Conservation (phyloP, 1,284 basidiomycete genomes). For the Tylopilus sp. region DNA sequence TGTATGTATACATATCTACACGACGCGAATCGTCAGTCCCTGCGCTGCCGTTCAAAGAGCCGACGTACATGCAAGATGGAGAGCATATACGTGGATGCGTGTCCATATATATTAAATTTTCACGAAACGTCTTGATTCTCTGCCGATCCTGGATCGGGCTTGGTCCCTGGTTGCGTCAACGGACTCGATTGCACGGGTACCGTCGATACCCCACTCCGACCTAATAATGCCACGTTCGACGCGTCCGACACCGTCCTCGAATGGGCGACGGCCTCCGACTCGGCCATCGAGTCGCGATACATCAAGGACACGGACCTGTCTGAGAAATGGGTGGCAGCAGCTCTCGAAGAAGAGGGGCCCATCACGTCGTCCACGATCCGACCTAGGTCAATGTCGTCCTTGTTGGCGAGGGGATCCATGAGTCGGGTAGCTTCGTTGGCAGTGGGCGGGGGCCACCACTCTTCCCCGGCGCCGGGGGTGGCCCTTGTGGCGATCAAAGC, state of each 20-base stretch:
- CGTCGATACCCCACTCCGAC: not conserved
- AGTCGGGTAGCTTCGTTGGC: slow-evolving; percentile 37
- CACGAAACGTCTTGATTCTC: not conserved
- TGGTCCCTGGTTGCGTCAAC: slow-evolving; percentile 9
- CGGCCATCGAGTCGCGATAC: slow-evolving; percentile 9
- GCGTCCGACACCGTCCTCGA: slow-evolving; percentile 18
- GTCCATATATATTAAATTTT: not conserved
- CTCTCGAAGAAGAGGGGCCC: slow-evolving; percentile 42
- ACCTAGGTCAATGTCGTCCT: slow-evolving; percentile 30
- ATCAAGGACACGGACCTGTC: slow-evolving; percentile 25
- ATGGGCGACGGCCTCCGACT: slow-evolving; percentile 8
- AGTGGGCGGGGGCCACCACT: slow-evolving; percentile 44
- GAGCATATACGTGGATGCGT: not conserved
- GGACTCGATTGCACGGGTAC: slow-evolving; percentile 21
- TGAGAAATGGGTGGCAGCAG: slow-evolving; percentile 22
- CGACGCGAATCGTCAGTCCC: too few relatives aligned
- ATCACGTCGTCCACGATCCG: slow-evolving; percentile 52
- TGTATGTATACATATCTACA: too few relatives aligned
- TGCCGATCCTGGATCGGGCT: not conserved
- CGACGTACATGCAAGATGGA: slow-evolving; percentile 8
- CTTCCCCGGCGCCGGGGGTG: slow-evolving; percentile 41
- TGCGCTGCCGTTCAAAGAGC: too few relatives aligned
- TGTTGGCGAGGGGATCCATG: slow-evolving; percentile 40
- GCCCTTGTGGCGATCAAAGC: not conserved
- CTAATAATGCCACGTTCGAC: slow-evolving; percentile 23